phyloP scores from a whole-genome alignment of 306 rosid genomes.

The Ziziphus jujuba region DNA sequence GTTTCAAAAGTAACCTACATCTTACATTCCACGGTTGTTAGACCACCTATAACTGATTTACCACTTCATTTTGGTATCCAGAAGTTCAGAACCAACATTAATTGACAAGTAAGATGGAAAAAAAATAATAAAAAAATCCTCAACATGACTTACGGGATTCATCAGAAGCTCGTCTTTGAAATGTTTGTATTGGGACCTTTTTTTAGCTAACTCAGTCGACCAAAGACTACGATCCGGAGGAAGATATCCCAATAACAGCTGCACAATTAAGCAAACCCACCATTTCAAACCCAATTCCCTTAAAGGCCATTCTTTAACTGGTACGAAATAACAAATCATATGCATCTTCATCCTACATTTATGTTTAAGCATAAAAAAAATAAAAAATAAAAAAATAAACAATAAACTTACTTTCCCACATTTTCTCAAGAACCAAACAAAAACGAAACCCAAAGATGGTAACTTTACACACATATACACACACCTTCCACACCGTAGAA shows the following conservation, averaged over 20 bases:
- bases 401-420: background rate
- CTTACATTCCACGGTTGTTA: no score
- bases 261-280: constrained; percentile 15
- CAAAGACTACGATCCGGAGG: constrained; percentile 83
- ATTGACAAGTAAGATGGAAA: background rate
- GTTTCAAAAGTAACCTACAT: background rate
- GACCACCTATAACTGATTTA: background rate
- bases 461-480: background rate
- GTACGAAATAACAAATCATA: constrained; percentile 1
- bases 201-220: constrained; percentile 82
- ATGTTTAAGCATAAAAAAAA: no score
- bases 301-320: no score
- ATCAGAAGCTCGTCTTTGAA: constrained; percentile 87
- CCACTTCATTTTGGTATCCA: background rate
- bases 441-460: background rate
- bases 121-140: background rate
- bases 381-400: background rate
- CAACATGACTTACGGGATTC: constrained; percentile 90
- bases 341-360: background rate
- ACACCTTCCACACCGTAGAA: constrained; percentile 91
- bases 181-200: constrained; percentile 89
- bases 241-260: constrained; percentile 92
- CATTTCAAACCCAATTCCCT: constrained; percentile 14
- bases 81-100: background rate
- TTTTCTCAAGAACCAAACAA: constrained; percentile 10